Evolutionary conservation across 148 eudicot species (phyloP), one percentile per base, ranked within the genome.

Genomic region (Amaranthus palmeri): DNA sequence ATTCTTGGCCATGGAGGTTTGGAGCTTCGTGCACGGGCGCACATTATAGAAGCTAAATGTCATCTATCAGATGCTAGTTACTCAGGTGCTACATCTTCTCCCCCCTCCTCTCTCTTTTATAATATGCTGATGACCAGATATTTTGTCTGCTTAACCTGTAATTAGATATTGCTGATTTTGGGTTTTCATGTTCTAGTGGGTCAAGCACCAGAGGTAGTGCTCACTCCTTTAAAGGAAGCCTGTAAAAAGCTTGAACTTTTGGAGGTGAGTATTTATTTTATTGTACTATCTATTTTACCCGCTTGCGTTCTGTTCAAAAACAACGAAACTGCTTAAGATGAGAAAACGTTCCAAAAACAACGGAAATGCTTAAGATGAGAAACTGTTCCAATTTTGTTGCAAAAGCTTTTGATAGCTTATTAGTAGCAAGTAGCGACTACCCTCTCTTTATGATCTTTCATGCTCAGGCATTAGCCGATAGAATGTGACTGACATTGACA

Each of bases 1-100:
- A 87, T 96, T 80, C 90, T 92, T 78, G 97, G 99, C 70, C 93
- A 92, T 78, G 97, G 99, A 49, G 96, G 99, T 60, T 81, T 96
- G 81, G 97, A 96, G 86, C 93, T 96, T 66, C 80, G 92, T 71
- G 89, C 89, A 80, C 90, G 99, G 59, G 99, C 97, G 58, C 83
- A 76, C 72, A 92, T 96, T 66, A 80, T 84, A 40, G 97, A 96
- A 85, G 96, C 93, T 13, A 96, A 90, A 82, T 96, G 99, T 80
- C 84, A 86, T 83, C 81, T 96, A 55, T 84, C 97, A 63, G 97
- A 92, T 70, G 78, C 88, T 53, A 78, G 64, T 73, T 87, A 85
- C 75, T 86, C 96, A 80, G 97, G 98, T 93, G 64, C 7, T 70
- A 42, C 49, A 58, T 71, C 53, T 13, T 3, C 54, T 53, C 72